Conservation (phyloP, 2,329 filamentous ascomycete species). For the Claviceps lovelessii region DNA sequence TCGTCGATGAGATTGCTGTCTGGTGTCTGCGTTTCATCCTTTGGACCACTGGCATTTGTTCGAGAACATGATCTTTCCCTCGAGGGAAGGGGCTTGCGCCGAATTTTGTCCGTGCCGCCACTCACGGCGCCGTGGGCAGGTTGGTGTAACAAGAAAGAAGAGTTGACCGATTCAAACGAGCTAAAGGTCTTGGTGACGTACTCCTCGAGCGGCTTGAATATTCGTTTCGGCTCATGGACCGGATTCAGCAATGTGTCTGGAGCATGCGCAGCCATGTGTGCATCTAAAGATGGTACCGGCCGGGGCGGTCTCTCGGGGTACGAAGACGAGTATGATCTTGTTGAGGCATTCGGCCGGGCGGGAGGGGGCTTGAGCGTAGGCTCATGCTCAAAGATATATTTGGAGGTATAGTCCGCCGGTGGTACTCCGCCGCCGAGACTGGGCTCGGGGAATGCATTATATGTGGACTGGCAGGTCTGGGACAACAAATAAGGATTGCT, state of each 20-base stretch:
- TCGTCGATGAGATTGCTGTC: slow-evolving; percentile 25
- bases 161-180: slow-evolving; percentile 58
- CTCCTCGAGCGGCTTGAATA: slow-evolving; percentile 66
- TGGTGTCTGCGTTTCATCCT: slow-evolving; percentile 9
- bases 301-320: slow-evolving; percentile 25
- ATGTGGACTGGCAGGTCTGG: neutral
- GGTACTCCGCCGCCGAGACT: neutral
- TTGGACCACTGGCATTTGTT: neutral
- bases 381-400: slow-evolving; percentile 24
- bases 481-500: neutral
- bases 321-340: slow-evolving; percentile 31
- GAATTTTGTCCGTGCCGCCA: slow-evolving; percentile 13
- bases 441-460: neutral
- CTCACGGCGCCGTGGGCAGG: slow-evolving; percentile 18
- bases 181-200: slow-evolving; percentile 58
- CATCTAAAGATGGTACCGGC: slow-evolving; percentile 8
- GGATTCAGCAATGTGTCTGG: slow-evolving; percentile 3
- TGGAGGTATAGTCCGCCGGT: slow-evolving; percentile 2
- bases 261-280: slow-evolving; percentile 8
- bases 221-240: slow-evolving; percentile 32
- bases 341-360: slow-evolving; percentile 9
- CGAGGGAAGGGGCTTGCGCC: slow-evolving; percentile 13
- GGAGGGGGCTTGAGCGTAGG: slow-evolving; percentile 22
- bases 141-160: slow-evolving; percentile 48
- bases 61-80: slow-evolving; percentile 4